Evolutionary conservation across 2,329 filamentous ascomycete species (phyloP).

Genomic region (Exophiala alcalophila): DNA sequence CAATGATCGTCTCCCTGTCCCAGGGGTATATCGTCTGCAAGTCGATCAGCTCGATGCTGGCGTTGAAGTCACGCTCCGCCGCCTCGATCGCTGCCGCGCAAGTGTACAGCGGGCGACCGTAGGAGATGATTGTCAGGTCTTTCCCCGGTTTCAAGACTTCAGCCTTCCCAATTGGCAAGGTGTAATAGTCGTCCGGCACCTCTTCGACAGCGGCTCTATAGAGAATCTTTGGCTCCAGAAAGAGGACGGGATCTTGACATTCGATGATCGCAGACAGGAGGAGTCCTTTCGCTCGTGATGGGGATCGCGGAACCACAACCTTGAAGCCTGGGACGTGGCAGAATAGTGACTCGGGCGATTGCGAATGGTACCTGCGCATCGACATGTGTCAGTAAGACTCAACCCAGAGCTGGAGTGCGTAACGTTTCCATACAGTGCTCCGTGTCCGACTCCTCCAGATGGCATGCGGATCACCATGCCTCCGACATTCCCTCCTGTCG

Average conservation of each 20-base stretch:
- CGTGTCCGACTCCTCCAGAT: constrained; percentile 83
- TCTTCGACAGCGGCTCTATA: constrained; percentile 91
- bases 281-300: constrained; percentile 82
- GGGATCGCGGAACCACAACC: constrained; percentile 82
- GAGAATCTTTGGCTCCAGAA: constrained; percentile 91
- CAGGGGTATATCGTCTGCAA: constrained; percentile 85
- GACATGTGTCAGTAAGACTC: no score
- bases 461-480: constrained; percentile 91
- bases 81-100: constrained; percentile 73
- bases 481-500: constrained; percentile 65
- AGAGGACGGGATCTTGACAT: constrained; percentile 80
- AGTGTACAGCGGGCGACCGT: constrained; percentile 86
- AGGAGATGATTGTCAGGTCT: constrained; percentile 79
- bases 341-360: constrained; percentile 84
- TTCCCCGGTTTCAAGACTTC: constrained; percentile 77
- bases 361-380: constrained; percentile 72
- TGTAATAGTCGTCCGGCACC: constrained; percentile 75
- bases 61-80: constrained; percentile 67
- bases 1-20: constrained; percentile 76
- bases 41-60: constrained; percentile 84
- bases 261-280: constrained; percentile 70
- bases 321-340: constrained; percentile 81
- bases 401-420: no score
- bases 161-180: constrained; percentile 79
- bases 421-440: constrained; percentile 73